These are phyloP conservation scores for Begonia loranthoides DNA, from an alignment of 306 rosid species.

Conservation along the genomic window DNA sequence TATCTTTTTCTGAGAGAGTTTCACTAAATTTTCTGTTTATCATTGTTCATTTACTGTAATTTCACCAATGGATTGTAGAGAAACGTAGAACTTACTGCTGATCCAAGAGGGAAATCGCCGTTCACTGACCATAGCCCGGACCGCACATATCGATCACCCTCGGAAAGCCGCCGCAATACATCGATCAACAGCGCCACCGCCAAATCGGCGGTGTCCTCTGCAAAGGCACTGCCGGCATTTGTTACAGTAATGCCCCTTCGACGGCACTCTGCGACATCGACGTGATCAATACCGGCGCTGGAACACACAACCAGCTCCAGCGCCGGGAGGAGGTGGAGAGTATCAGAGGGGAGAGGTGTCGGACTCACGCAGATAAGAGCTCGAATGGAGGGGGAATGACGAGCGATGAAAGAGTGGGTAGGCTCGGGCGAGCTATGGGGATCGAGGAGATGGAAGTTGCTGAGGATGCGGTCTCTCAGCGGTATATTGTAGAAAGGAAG, in stretches of 20 bases:
- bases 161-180: constrained; percentile 4
- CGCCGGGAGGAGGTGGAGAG: constrained; percentile 1
- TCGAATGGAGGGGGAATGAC: background rate
- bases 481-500: background rate
- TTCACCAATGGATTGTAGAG: too few relatives aligned
- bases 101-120: constrained; percentile 3
- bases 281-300: constrained; percentile 9
- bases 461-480: background rate
- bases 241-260: constrained; percentile 4
- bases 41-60: too few relatives aligned
- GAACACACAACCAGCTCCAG: background rate
- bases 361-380: constrained; percentile 5
- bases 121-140: background rate
- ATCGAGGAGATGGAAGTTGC: background rate
- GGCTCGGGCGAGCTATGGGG: background rate
- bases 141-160: constrained; percentile 3
- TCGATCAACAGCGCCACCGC: constrained; percentile 7
- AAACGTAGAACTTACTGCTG: background rate
- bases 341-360: background rate
- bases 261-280: constrained; percentile 3
- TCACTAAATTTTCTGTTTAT: too few relatives aligned
- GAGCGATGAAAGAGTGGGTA: constrained; percentile 1
- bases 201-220: constrained; percentile 9
- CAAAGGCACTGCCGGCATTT: constrained; percentile 3
- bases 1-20: too few relatives aligned